Evolutionary conservation across 352 stramenopile genomes (phyloP), one percentile per base, ranked within the genome.

Genomic region (Pseudoperonospora humuli): DNA sequence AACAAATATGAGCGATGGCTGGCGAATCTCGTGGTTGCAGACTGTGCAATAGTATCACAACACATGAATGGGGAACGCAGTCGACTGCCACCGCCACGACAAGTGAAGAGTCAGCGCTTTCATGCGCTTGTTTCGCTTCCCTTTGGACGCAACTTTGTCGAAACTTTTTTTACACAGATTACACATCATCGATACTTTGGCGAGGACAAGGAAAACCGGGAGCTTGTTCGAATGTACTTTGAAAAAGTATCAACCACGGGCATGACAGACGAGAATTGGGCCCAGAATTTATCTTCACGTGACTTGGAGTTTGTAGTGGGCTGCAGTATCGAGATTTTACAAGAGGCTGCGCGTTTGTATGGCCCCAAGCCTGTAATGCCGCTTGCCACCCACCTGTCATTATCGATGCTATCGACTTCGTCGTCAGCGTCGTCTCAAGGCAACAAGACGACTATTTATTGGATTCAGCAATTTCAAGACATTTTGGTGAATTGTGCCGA

Each of bases 1-100:
- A 80, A 83, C 44, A 64, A 70, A 29, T 74, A 90, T 28, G 76
- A 93, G 51, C 64, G 67, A 33, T 93, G 76, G 75, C 63, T 93
- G 15, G 43, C 46, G 21, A 64, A 78, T 31, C 52, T 93, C 10
- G 69, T 87, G 10, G 55, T 57, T 13, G 52, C 54, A 11, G 79
- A 87, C 34, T 85, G 73, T 35, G 60, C 64, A 1, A 39, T 67
- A 15, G 67, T 83, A 7, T 53, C 56, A 0, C 43, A 70, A 9
- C 49, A 70, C 26, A 73, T 90, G 64, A 64, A 84, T 10, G 48
- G 65, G 17, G 64, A 81, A 29, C 44, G 49, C 17, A 52, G 44
- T 14, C 68, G 71, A 10, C 45, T 64, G 19, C 58, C 71, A 9
- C 78, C 78, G 11, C 72, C 70, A 3, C 54, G 72, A 11, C 66